phyloP scores from a whole-genome alignment of 192 early-diverging fungal species.

The Dissophora globulifera region DNA sequence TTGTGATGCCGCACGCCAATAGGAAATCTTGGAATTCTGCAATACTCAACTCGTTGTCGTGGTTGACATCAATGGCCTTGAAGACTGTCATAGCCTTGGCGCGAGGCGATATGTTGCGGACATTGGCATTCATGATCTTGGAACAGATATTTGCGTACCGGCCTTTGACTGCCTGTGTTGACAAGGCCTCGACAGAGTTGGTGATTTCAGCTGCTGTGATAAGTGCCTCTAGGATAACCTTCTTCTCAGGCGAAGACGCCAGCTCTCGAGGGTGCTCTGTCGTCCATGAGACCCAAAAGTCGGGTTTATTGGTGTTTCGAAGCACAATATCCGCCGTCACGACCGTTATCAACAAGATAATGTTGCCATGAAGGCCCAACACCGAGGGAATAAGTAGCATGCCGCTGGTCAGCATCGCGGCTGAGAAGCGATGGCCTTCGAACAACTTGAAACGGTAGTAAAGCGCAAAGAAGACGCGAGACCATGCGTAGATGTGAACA shows the following conservation, averaged over 20 bases:
- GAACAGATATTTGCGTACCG: conserved; percentile 31
- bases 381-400: conserved; percentile 41
- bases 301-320: background rate
- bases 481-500: conserved; percentile 53
- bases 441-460: conserved; percentile 50
- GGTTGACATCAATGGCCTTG: conserved; percentile 37
- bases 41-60: conserved; percentile 16
- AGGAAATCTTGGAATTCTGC: conserved; percentile 30
- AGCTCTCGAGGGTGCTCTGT: conserved; percentile 47
- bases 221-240: conserved; percentile 34
- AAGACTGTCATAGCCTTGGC: conserved; percentile 33
- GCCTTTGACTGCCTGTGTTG: conserved; percentile 11
- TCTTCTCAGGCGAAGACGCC: conserved; percentile 27
- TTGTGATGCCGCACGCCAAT: conserved; percentile 23
- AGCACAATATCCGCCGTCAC: conserved; percentile 22
- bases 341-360: conserved; percentile 20
- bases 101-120: conserved; percentile 23
- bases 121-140: conserved; percentile 30
- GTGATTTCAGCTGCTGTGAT: conserved; percentile 36
- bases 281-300: conserved; percentile 44
- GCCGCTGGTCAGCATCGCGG: conserved; percentile 49
- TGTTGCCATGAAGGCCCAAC: conserved; percentile 35
- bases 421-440: conserved; percentile 42
- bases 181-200: conserved; percentile 8
- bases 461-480: conserved; percentile 47